phyloP scores from a whole-genome alignment of 2,329 filamentous ascomycete species.

The Fusarium verrucosum region DNA sequence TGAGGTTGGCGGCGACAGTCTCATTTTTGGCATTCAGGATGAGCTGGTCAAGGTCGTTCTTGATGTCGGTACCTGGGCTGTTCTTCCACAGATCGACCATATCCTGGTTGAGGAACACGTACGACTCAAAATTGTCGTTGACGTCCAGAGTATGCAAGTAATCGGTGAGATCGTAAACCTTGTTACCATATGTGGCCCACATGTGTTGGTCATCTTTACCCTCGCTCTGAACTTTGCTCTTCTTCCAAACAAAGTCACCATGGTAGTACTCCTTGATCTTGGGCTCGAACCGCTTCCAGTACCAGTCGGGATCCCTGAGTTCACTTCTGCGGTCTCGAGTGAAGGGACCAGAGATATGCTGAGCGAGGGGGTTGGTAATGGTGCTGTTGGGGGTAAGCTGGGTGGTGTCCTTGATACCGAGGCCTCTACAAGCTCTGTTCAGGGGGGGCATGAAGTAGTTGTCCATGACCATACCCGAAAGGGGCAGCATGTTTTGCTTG shows the following conservation, averaged over 20 bases:
- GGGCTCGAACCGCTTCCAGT: slow-evolving; percentile 75
- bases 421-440: slow-evolving; percentile 74
- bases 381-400: slow-evolving; percentile 73
- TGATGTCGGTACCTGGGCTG: slow-evolving; percentile 84
- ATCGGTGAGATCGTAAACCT: slow-evolving; percentile 88
- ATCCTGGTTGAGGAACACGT: slow-evolving; percentile 76
- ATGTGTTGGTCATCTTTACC: slow-evolving; percentile 73
- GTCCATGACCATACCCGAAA: slow-evolving; percentile 82
- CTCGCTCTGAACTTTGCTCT: slow-evolving; percentile 66
- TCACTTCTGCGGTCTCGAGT: slow-evolving; percentile 64
- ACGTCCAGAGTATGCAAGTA: slow-evolving; percentile 82
- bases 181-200: slow-evolving; percentile 82
- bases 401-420: slow-evolving; percentile 69
- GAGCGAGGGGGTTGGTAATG: slow-evolving; percentile 56
- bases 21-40: slow-evolving; percentile 61
- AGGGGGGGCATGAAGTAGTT: slow-evolving; percentile 87
- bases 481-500: slow-evolving; percentile 73
- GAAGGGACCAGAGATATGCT: slow-evolving; percentile 75
- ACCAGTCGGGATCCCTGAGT: slow-evolving; percentile 77
- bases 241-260: slow-evolving; percentile 81
- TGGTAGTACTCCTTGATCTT: slow-evolving; percentile 87
- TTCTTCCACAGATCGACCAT: slow-evolving; percentile 75
- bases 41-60: slow-evolving; percentile 67
- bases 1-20: slow-evolving; percentile 60
- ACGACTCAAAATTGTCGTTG: slow-evolving; percentile 63